A percentile compares a stretch with the other conserved stretches of the same genome.
These are phyloP conservation scores for Solanum corneliomulleri DNA, from an alignment of 257 asterid species.

Conservation along the genomic window DNA sequence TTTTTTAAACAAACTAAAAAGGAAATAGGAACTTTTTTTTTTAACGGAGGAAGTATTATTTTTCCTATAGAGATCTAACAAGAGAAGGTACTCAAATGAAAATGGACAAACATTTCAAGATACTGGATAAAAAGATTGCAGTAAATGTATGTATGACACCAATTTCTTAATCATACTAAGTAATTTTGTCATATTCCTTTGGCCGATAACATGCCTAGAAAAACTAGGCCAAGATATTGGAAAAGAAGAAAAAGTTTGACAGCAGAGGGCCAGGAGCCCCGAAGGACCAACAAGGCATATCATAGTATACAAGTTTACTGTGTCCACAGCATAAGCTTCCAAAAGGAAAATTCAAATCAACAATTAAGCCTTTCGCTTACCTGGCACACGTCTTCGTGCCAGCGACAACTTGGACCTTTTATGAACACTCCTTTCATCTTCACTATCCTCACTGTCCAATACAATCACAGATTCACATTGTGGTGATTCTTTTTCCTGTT, in stretches of 20 bases:
- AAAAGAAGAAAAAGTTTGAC: background rate
- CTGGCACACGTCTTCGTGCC: conserved; percentile 27
- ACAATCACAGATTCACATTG: conserved; percentile 38
- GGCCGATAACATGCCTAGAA: background rate
- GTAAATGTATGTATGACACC: background rate
- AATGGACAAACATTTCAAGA: background rate
- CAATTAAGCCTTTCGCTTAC: conserved; percentile 29
- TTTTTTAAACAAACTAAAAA: too few species aligned
- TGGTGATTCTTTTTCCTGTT: conserved; percentile 8
- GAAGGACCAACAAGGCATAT: background rate
- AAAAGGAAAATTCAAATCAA: background rate
- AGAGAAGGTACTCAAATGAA: background rate
- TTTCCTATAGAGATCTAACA: background rate
- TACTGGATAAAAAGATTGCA: background rate
- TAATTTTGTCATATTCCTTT: background rate
- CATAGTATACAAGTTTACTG: background rate
- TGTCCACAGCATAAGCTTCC: background rate
- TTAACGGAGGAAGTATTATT: background rate
- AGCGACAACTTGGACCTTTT: conserved; percentile 51
- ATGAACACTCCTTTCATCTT: conserved; percentile 27
- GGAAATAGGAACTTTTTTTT: too few species aligned
- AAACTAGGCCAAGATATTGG: background rate
- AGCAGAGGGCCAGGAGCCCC: background rate
- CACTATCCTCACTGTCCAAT: conserved; percentile 81
- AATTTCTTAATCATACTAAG: background rate